phyloP scores from a whole-genome alignment of 2,329 filamentous ascomycete genomes.

The Colletotrichum higginsianum region DNA sequence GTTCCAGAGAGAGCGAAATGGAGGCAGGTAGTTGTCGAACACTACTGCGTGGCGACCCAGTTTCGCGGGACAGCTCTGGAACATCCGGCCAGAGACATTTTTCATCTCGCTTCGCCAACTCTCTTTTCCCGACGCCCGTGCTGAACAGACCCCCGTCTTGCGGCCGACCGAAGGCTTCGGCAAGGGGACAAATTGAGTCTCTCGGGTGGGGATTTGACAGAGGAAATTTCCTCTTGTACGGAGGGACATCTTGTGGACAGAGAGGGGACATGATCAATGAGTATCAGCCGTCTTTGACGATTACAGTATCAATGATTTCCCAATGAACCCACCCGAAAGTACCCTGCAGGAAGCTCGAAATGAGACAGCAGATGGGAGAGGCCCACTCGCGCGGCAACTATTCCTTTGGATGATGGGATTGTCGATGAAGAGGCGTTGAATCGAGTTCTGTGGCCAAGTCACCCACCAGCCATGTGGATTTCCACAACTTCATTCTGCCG shows the following conservation, averaged over 20 bases:
- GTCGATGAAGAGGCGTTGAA: slow-evolving; percentile 7
- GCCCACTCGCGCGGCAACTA: slow-evolving; percentile 8
- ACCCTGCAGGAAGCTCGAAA: slow-evolving; percentile 14
- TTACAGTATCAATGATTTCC: not conserved
- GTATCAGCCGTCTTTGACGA: not conserved
- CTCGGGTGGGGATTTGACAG: not conserved
- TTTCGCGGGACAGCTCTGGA: not conserved
- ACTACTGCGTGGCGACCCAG: not conserved
- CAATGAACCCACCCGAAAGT: slow-evolving; percentile 13
- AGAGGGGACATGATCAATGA: not conserved
- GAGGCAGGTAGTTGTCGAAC: not conserved
- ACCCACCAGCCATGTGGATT: not conserved
- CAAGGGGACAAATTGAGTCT: not conserved
- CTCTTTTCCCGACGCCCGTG: not conserved
- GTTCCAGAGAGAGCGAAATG: not conserved
- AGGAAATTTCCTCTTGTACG: not conserved
- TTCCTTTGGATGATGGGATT: not conserved
- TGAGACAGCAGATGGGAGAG: not conserved
- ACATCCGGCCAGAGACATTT: not conserved
- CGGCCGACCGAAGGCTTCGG: not conserved
- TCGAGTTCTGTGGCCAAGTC: slow-evolving; percentile 2
- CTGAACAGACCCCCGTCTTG: not conserved
- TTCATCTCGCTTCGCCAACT: slow-evolving; percentile 10
- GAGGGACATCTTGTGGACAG: not conserved
- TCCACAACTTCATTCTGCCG: not conserved